Evolutionary conservation across 1,139 yeast genomes (phyloP).

Genomic region (Saccharomyces hybrid): DNA sequence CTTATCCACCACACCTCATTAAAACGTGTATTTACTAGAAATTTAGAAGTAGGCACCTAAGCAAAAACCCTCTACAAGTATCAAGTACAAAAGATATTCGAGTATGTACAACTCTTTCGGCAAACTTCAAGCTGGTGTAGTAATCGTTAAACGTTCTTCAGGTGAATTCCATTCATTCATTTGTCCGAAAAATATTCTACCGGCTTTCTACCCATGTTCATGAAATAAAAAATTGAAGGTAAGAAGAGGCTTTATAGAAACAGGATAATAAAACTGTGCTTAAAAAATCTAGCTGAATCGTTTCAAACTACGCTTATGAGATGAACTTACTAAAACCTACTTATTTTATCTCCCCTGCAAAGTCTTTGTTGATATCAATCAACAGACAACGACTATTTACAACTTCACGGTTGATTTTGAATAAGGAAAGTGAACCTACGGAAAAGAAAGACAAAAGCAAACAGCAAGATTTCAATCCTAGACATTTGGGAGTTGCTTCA

Average conservation of each 20-base stretch:
- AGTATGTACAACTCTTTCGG: background rate
- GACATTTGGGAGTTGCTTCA: slow-evolving; percentile 41
- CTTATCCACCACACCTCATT: background rate
- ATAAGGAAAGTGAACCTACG: slow-evolving; percentile 5
- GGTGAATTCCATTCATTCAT: too few species aligned
- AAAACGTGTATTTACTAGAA: background rate
- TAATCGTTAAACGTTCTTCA: background rate
- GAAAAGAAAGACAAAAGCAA: slow-evolving; percentile 4
- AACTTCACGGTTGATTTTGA: slow-evolving; percentile 1
- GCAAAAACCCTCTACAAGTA: background rate
- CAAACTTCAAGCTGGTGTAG: background rate
- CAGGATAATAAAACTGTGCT: background rate
- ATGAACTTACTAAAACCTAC: background rate
- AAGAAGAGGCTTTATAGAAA: background rate
- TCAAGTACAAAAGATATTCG: background rate
- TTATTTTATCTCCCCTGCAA: background rate
- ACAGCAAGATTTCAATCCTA: slow-evolving; percentile 31
- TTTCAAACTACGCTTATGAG: background rate
- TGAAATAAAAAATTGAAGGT: too few species aligned
- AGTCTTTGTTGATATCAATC: background rate
- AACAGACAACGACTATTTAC: background rate
- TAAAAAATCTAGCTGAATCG: background rate
- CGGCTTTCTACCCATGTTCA: background rate
- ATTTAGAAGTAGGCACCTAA: background rate
- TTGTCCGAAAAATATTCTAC: background rate